Evolutionary conservation across 768 basidiomycete species (phyloP), one percentile per base, ranked within the genome.

Genomic region (Strobilomyces dryophilus): DNA sequence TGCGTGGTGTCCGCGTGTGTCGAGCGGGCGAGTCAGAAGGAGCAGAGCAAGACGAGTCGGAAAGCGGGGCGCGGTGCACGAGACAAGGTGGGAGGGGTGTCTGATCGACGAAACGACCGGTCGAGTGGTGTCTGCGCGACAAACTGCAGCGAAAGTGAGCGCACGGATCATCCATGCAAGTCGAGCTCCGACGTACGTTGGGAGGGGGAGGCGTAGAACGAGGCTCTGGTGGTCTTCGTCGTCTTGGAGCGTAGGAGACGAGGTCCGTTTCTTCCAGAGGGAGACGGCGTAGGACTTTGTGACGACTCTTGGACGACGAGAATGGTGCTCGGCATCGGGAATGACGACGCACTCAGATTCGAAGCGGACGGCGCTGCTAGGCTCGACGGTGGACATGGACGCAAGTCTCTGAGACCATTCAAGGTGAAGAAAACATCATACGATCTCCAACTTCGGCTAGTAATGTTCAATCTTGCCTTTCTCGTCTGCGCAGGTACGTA

Each of bases 271-370:
- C 70, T 78, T 83, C 78, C 87, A 89, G 39, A 90, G 67, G 1
- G 87, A 86, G 52, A 90, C 72, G 0, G 84, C 76, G 57, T 84
- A 86, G 4, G 84, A 83, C 61, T 80, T 88, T 26, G 82, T 82
- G 59, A 83, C 64, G 44, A 87, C 70, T 41, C 76, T 72, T 24
- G 82, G 75, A 26, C 76, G 69, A 49, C 74, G 79, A 5, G 73
- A 70, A 46, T 71, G 69, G 15, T 66, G 64, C 12, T 42, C 41
- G 15, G 61, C 65, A 47, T 85, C 80, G n/a, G 88, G 88, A 51
- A 91, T 90, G 61, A 91, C 77, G 5, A 87, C 73, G 54, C 89
- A 90, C 61, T 85, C 78, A 49, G 75, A 73, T 73, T 90, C 81
- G 69, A 91, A 91, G 51, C 88, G 79, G 5, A 90, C 89, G 21